Percentiles rank a stretch among this genome's conserved stretches.
Conservation (phyloP, 805 yeast species). For the Blastobotrys americana region DNA sequence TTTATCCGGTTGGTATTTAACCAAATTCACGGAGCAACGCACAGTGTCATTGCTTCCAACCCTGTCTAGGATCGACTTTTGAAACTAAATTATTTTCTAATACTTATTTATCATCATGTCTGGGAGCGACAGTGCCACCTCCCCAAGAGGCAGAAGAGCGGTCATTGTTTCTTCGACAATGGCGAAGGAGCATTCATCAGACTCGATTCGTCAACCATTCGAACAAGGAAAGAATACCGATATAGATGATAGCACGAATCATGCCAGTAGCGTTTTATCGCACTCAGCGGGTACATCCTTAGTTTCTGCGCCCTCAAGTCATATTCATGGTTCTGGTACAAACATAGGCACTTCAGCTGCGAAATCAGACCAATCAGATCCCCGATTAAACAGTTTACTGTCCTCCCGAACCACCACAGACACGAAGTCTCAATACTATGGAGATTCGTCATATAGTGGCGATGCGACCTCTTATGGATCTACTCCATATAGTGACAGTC, state of each 20-base stretch:
- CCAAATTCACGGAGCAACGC: no score
- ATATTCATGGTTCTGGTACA: not conserved
- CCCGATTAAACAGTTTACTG: not conserved
- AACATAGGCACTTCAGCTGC: not conserved
- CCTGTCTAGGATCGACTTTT: no score
- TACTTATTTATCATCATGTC: no score
- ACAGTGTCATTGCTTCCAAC: no score
- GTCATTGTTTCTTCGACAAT: conserved; percentile 8
- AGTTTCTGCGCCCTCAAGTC: not conserved
- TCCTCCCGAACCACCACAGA: no score
- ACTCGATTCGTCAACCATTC: not conserved
- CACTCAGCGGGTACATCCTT: not conserved
- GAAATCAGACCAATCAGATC: not conserved
- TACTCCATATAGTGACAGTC: not conserved
- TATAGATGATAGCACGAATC: not conserved
- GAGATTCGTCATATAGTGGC: no score
- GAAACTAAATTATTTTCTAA: no score
- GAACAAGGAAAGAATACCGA: not conserved
- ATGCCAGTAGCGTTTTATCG: not conserved
- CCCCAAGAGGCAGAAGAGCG: not conserved
- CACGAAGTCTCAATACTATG: no score
- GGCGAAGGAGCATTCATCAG: not conserved
- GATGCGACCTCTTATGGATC: not conserved
- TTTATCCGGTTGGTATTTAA: no score
- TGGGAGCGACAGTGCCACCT: no score